These are phyloP conservation scores for Coniophora puteana DNA, from an alignment of 1,284 basidiomycete species.

Conservation along the genomic window DNA sequence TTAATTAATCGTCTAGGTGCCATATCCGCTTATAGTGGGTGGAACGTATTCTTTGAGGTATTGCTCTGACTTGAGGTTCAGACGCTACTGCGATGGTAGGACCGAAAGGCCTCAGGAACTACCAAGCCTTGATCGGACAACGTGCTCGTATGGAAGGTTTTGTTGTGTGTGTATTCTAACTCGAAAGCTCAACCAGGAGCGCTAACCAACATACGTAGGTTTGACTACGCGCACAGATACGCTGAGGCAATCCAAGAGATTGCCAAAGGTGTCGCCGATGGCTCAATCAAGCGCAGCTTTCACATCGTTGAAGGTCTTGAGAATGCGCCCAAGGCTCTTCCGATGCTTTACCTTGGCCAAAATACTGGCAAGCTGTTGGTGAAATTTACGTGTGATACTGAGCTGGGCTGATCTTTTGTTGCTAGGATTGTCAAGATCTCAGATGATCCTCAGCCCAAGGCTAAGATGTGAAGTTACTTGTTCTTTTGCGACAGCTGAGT, in stretches of 20 bases:
- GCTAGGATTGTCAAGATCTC: slow-evolving; percentile 48
- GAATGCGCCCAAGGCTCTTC: slow-evolving; percentile 65
- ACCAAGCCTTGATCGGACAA: slow-evolving; percentile 68
- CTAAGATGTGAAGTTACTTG: no score
- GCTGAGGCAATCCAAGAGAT: slow-evolving; percentile 53
- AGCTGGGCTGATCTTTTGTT: slow-evolving; percentile 3
- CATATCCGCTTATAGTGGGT: slow-evolving; percentile 75
- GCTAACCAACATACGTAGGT: slow-evolving; percentile 39
- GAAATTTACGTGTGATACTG: background rate
- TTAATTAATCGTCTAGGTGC: slow-evolving; percentile 46
- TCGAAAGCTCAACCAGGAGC: slow-evolving; percentile 4
- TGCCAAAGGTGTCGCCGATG: slow-evolving; percentile 52
- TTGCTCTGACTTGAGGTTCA: slow-evolving; percentile 20
- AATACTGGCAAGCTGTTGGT: slow-evolving; percentile 83
- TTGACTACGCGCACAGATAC: slow-evolving; percentile 63
- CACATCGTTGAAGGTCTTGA: slow-evolving; percentile 75
- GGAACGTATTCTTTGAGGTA: slow-evolving; percentile 1
- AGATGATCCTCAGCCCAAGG: slow-evolving; percentile 30
- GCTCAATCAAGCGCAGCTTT: slow-evolving; percentile 81
- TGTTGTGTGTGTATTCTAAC: slow-evolving; percentile 55
- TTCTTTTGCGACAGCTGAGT: no score
- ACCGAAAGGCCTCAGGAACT: slow-evolving; percentile 58
- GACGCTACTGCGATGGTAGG: slow-evolving; percentile 48
- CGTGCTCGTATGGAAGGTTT: slow-evolving; percentile 82
- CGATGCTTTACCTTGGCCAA: slow-evolving; percentile 72